Evolutionary conservation across 176 grass and related monocot species (phyloP).

Genomic region (Paspalum notatum): DNA sequence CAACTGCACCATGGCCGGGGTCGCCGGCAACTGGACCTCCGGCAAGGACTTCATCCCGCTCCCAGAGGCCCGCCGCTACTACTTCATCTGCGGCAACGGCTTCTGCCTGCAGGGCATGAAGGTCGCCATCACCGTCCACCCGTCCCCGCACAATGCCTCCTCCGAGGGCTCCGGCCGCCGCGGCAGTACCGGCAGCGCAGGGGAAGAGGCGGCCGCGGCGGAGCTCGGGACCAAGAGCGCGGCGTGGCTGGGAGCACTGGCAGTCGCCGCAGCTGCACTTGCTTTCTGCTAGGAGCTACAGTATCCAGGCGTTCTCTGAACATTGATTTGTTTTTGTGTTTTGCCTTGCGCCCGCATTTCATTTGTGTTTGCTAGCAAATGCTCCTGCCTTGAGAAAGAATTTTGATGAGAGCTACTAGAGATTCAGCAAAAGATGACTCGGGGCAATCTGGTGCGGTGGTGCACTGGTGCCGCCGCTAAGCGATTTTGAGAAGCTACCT

Average conservation of each 20-base stretch:
- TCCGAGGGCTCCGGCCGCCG: neutral
- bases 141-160: slow-evolving; percentile 34
- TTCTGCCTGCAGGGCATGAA: slow-evolving; percentile 81
- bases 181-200: neutral
- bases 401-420: neutral
- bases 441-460: no score
- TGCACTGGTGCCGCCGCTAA: neutral
- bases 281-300: neutral
- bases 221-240: neutral
- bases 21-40: slow-evolving; percentile 89
- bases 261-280: neutral
- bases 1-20: slow-evolving; percentile 81
- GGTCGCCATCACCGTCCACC: slow-evolving; percentile 59
- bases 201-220: slow-evolving; percentile 4
- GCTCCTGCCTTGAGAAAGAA: neutral
- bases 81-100: slow-evolving; percentile 90
- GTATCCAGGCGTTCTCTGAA: neutral
- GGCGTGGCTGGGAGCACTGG: slow-evolving; percentile 6
- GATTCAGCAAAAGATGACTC: neutral
- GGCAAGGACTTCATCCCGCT: slow-evolving; percentile 90
- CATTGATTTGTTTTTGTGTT: neutral
- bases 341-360: neutral
- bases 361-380: neutral
- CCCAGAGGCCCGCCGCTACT: slow-evolving; percentile 54
- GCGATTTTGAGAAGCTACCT: neutral